Evolutionary conservation across 139 green algal species (phyloP).

Genomic region (Spirogloea muscicola): DNA sequence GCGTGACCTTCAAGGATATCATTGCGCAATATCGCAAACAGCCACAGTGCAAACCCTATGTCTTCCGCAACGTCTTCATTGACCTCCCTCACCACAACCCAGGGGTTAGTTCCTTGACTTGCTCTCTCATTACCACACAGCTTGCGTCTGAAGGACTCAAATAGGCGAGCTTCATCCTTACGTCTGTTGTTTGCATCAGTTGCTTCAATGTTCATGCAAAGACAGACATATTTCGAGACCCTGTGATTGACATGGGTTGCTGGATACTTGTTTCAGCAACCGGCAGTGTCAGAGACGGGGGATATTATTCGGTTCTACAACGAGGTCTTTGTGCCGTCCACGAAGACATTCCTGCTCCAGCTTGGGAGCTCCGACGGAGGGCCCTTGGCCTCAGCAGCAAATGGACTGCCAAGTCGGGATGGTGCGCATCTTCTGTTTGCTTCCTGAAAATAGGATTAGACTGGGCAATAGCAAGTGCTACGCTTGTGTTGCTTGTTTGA

Average conservation of each 20-base stretch:
- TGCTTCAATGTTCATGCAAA: no score
- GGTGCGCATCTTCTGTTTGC: neutral
- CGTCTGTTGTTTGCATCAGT: no score
- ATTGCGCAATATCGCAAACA: slow-evolving; percentile 75
- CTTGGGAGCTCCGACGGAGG: slow-evolving; percentile 16
- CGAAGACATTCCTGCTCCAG: slow-evolving; percentile 48
- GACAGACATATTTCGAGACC: no score
- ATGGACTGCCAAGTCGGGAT: neutral
- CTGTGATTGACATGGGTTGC: neutral
- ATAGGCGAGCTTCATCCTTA: no score
- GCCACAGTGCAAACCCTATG: slow-evolving; percentile 62
- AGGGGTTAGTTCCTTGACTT: no score
- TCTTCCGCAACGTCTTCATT: slow-evolving; percentile 74
- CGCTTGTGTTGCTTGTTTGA: neutral
- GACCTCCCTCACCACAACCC: no score
- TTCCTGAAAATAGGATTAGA: neutral
- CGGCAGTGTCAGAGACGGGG: slow-evolving; percentile 47
- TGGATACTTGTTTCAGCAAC: neutral
- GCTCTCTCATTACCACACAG: no score
- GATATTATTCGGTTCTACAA: slow-evolving; percentile 96
- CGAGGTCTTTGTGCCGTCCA: slow-evolving; percentile 65
- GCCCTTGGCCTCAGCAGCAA: neutral
- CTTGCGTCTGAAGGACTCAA: no score
- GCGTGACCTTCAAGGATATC: slow-evolving; percentile 79
- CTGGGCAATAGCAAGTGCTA: neutral